Evolutionary conservation across 2,329 filamentous ascomycete species (phyloP), one percentile per base, ranked within the genome.

Genomic region (Exophiala viscosa): DNA sequence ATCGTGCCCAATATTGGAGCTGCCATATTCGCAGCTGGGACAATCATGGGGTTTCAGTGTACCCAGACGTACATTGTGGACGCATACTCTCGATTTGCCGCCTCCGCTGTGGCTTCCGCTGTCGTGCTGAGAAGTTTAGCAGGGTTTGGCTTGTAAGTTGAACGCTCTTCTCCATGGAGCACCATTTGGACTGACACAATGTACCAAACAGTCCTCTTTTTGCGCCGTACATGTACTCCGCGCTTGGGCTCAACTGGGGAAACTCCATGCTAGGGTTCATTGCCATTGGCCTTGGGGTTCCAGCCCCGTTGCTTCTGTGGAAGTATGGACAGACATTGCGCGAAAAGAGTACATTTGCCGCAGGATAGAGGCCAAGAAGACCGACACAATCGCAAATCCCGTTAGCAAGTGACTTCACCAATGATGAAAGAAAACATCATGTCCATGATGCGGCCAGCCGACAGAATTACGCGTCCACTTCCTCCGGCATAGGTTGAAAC

Each of bases 1-100:
- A 77, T 81, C 38, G 69, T 76, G 45, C 78, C 80, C 0, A 76
- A 82, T 49, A 74, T 82, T 38, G 78, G 80, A 0, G 75, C 78
- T 0, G 67, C 66, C 0, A 59, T 83, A 0, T 76, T 82, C 49
- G 73, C 74, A 6, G 72, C 70, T 1, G 77, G 78, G 52, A 68
- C 64, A 1, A 75, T 76, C 20, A 66, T 73, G 28, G 65, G 67
- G 0, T 75, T 73, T 53, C 73, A 76, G 57, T 73, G 71, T 49
- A 70, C 71, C 35, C 73, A 75, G 40, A 79, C 73, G 0, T 73
- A 73, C 50, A 63, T 72, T 48, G 68, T 73, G 2, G 71, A 73
- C 54, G 60, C 69, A 5, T 73, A 73, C 49, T 67, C 69, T 15
- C 63, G 66, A 3, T 73, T 65, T 48, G 71, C 71, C 5, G 71